Percentiles rank a stretch among this genome's conserved stretches.
Evolutionary conservation across 441 rosid species (phyloP).

Genomic region (Populus tomentosa): DNA sequence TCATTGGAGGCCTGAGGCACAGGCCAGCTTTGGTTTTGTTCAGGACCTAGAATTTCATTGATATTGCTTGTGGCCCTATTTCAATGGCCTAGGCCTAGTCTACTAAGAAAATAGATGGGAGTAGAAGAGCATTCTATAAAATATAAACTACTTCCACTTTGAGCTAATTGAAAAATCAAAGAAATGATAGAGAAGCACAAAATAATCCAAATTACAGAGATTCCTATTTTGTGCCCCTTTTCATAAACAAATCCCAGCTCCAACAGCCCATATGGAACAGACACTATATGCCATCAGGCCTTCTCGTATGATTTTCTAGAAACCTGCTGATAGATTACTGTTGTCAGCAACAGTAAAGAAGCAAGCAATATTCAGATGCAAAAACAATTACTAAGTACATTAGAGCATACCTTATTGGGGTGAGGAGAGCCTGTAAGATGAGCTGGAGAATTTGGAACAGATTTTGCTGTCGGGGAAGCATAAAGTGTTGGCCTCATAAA

Average conservation of each 20-base stretch:
- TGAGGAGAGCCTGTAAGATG: not conserved
- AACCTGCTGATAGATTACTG: slow-evolving; percentile 26
- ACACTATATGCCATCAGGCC: slow-evolving; percentile 3
- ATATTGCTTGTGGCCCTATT: not conserved
- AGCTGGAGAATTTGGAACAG: slow-evolving; percentile 26
- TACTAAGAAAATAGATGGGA: not conserved
- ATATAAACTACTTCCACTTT: not conserved
- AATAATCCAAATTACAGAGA: not conserved
- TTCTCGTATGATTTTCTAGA: slow-evolving; percentile 43
- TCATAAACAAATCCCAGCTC: not conserved
- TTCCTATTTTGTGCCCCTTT: no score
- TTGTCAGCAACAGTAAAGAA: not conserved
- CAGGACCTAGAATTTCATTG: not conserved
- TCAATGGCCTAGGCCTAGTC: not conserved
- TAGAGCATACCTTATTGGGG: slow-evolving; percentile 31
- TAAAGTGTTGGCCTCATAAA: slow-evolving; percentile 39
- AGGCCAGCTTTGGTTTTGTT: not conserved
- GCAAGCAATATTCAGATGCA: not conserved
- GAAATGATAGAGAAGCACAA: not conserved
- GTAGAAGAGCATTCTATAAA: not conserved
- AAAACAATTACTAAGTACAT: not conserved
- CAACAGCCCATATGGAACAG: not conserved
- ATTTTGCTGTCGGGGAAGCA: slow-evolving; percentile 50
- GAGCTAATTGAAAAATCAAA: not conserved
- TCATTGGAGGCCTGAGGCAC: not conserved